Evolutionary conservation across 306 rosid species (phyloP).

Genomic region (Malus sieversii): DNA sequence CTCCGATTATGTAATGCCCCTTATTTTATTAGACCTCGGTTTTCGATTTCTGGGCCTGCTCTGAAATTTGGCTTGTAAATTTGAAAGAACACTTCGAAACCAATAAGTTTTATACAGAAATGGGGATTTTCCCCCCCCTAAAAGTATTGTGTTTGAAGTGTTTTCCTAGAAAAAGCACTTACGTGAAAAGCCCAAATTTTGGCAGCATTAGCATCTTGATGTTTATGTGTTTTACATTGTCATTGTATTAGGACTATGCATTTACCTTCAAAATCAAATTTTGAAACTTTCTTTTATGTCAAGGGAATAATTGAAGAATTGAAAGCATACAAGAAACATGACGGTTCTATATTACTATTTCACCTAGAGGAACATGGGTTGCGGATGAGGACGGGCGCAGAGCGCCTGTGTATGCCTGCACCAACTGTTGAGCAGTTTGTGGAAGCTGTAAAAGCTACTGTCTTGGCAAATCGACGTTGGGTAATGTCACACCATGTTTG

Average conservation of each 20-base stretch:
- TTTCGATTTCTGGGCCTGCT: neutral
- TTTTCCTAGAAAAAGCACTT: no score
- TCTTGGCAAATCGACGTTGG: slow-evolving; percentile 22
- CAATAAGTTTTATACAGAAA: no score
- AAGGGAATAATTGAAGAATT: slow-evolving; percentile 6
- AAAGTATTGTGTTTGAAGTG: no score
- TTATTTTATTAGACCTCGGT: neutral
- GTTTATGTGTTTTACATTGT: neutral
- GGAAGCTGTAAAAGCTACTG: slow-evolving; percentile 15
- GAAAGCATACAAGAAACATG: slow-evolving; percentile 23
- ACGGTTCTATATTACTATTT: slow-evolving; percentile 23
- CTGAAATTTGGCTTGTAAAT: no score
- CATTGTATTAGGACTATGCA: neutral
- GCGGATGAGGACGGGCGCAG: slow-evolving; percentile 40
- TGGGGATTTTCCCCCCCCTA: no score
- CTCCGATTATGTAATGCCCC: no score
- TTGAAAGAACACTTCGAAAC: no score
- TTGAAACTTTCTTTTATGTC: neutral
- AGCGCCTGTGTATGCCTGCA: slow-evolving; percentile 31
- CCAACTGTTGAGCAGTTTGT: slow-evolving; percentile 36
- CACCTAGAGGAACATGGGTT: slow-evolving; percentile 35
- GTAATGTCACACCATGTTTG: slow-evolving; percentile 4
- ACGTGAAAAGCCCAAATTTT: no score
- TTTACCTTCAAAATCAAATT: neutral
- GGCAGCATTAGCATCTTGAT: no score